Percentiles rank a stretch among this genome's conserved stretches.
Conservation (phyloP, 2,329 filamentous ascomycete genomes). For the Penicillium sp. region DNA sequence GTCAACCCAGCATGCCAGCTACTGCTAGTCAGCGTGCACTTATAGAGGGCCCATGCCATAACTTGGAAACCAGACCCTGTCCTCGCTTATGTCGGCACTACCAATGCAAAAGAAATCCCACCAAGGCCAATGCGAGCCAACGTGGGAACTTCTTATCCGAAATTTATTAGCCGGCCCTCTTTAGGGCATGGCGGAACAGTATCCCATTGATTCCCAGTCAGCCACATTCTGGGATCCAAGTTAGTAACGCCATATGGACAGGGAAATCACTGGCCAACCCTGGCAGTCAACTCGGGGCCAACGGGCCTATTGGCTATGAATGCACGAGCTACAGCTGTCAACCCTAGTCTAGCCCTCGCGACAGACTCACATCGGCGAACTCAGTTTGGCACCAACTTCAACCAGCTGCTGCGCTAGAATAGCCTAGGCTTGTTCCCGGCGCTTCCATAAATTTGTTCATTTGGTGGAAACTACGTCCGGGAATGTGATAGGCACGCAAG, state of each 20-base stretch:
- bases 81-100: neutral
- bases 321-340: neutral
- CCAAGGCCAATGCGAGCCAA: neutral
- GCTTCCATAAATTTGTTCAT: neutral
- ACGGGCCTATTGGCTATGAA: neutral
- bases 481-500: neutral
- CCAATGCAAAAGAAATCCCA: neutral
- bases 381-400: neutral
- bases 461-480: slow-evolving; percentile 7
- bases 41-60: too few species aligned
- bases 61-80: too few species aligned
- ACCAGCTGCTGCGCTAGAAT: slow-evolving; percentile 3
- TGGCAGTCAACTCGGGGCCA: neutral
- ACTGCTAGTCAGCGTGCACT: too few species aligned
- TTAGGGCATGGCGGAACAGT: neutral
- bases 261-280: too few species aligned
- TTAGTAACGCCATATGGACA: neutral
- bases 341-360: neutral
- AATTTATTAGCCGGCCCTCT: neutral
- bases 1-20: too few species aligned
- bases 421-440: neutral
- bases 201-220: slow-evolving; percentile 1
- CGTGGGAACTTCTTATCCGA: neutral
- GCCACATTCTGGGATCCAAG: slow-evolving; percentile 12
- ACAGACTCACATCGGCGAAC: neutral